Evolutionary conservation across 441 rosid genomes (phyloP), one percentile per base, ranked within the genome.

Genomic region (Jatropha multifida): DNA sequence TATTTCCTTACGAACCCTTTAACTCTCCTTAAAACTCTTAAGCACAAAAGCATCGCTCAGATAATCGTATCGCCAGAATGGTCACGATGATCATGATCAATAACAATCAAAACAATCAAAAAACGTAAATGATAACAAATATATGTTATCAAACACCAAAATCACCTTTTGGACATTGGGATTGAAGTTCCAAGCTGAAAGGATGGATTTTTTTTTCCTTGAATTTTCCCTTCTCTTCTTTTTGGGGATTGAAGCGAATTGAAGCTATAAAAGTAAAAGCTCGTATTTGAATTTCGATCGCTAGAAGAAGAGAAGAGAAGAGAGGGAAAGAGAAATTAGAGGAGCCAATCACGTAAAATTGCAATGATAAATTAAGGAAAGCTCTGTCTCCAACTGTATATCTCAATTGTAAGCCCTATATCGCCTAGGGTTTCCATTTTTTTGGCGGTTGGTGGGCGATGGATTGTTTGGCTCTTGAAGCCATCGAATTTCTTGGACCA

Each of bases 91-190:
- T 5, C 46, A 32, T 41, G 18, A 71, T 42, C 49, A 42, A 20
- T n/a, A 12, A 37, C 20, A 17, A 56, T 18, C 5, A 70, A 7
- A 12, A 48, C 3, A 12, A 4, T 8, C 18, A 55, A 38, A n/a
- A 55, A 40, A 1, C 5, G 2, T 4, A 46, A 48, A 32, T 7
- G 12, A n/a, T 2, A 1, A 10, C 11, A 9, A 8, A 59, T 5
- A 42, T 41, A 12, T 0, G 1, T 4, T 32, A 51, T 5, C 4
- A 14, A 67, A 67, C 32, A 66, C 49, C 2, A 63, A 5, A 38
- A 73, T 38, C 11, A 73, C 77, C 77, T 65, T 49, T 74, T 74
- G 8, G 77, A 74, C 77, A 74, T 73, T 17, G 71, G 14, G 41
- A 65, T 46, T 20, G 59, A 73, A 46, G 59, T 17, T 61, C 17